Conservation (phyloP, 2,329 filamentous ascomycete species). For the Lecanoromycetidae sp. region DNA sequence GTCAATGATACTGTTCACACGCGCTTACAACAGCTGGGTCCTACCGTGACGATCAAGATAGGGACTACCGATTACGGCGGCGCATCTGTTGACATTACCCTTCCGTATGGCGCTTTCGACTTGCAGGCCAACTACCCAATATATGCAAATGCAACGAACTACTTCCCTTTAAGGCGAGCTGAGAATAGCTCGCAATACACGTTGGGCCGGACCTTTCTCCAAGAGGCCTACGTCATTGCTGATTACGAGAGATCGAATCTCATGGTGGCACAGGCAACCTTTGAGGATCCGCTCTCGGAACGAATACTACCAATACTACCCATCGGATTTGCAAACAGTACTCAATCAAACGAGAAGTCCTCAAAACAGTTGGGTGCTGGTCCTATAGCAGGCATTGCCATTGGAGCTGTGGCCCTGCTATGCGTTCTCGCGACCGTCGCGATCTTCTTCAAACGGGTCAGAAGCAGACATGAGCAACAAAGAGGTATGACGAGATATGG, state of each 20-base stretch:
- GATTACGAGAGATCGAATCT: constrained; percentile 16
- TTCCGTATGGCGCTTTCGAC: constrained; percentile 39
- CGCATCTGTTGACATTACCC: constrained; percentile 25
- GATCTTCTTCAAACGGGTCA: no score
- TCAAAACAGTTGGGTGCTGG: no score
- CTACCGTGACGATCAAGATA: constrained; percentile 26
- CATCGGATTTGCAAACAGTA: no score
- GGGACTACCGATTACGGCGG: constrained; percentile 20
- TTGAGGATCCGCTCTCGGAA: background rate
- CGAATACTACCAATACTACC: no score
- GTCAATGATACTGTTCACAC: constrained; percentile 25
- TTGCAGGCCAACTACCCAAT: constrained; percentile 28
- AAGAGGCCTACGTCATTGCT: constrained; percentile 31
- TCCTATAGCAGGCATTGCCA: no score
- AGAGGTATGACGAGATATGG: no score
- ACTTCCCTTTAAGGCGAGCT: constrained; percentile 22
- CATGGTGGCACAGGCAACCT: constrained; percentile 12
- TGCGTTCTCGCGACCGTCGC: no score
- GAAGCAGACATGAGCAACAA: no score
- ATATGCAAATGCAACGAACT: constrained; percentile 11
- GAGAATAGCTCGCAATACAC: constrained; percentile 35
- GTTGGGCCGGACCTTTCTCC: constrained; percentile 39
- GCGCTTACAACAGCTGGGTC: constrained; percentile 20
- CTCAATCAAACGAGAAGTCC: no score
- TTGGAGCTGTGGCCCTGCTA: no score